Evolutionary conservation across 805 yeast species (phyloP).

Genomic region (Yarrowia sp.): DNA sequence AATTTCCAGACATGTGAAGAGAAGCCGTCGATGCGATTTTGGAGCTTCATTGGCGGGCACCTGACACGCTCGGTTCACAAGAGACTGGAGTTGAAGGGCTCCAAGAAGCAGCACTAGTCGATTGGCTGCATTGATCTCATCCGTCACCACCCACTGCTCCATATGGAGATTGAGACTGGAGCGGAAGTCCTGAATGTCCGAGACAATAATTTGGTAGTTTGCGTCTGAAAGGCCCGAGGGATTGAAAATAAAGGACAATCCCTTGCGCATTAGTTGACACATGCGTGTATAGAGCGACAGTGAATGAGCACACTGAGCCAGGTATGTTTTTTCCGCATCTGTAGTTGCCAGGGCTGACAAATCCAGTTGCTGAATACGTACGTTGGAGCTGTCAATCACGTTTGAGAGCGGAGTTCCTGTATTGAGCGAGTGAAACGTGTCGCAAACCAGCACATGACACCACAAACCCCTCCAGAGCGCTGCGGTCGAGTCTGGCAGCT

Average conservation of each 20-base stretch:
- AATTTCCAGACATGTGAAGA: neutral
- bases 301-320: slow-evolving; percentile 1
- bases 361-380: neutral
- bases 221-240: neutral
- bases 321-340: neutral
- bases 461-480: slow-evolving; percentile 10
- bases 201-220: neutral
- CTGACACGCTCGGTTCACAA: neutral
- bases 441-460: slow-evolving; percentile 2
- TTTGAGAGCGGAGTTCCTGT: neutral
- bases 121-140: slow-evolving; percentile 6
- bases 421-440: slow-evolving; percentile 3
- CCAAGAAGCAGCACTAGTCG: neutral
- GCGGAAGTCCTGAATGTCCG: slow-evolving; percentile 4
- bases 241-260: neutral
- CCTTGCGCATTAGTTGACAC: slow-evolving; percentile 3
- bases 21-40: neutral
- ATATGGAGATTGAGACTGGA: neutral
- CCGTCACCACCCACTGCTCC: slow-evolving; percentile 16
- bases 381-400: slow-evolving; percentile 10
- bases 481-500: neutral
- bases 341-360: neutral
- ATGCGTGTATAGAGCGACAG: neutral
- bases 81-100: neutral
- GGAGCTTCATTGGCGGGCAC: neutral